Percentiles rank a stretch among this genome's conserved stretches.
Evolutionary conservation across 495 filamentous ascomycete species (phyloP).

Genomic region (Parathielavia appendiculata): DNA sequence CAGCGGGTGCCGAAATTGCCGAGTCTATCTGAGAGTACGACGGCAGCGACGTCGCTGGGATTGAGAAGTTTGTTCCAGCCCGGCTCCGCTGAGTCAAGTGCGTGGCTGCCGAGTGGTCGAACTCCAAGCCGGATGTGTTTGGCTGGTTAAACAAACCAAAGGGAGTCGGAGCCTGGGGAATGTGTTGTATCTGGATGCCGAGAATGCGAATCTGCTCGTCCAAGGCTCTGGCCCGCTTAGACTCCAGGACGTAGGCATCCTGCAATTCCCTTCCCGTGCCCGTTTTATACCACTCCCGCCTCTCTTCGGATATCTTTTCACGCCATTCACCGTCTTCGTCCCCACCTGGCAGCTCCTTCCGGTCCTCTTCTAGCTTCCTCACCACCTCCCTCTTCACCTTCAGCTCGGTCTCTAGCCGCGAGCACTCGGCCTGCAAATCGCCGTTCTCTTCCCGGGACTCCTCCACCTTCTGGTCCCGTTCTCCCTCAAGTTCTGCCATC

Average conservation of each 20-base stretch:
- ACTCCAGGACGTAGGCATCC: conserved; percentile 34
- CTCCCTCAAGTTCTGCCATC: conserved; percentile 41
- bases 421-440: conserved; percentile 33
- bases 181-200: conserved; percentile 32
- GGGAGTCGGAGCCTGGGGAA: conserved; percentile 32
- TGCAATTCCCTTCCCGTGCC: conserved; percentile 39
- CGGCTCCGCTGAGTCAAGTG: conserved; percentile 51
- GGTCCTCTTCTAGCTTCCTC: conserved; percentile 51
- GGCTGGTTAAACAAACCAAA: conserved; percentile 40
- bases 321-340: conserved; percentile 53
- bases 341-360: conserved; percentile 46
- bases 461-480: conserved; percentile 36
- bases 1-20: conserved; percentile 26
- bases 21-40: conserved; percentile 39
- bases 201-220: conserved; percentile 38
- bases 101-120: conserved; percentile 42
- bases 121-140: conserved; percentile 46
- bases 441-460: conserved; percentile 27
- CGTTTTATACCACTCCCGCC: conserved; percentile 41
- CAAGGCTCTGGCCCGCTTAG: conserved; percentile 32
- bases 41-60: conserved; percentile 35
- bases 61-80: conserved; percentile 46
- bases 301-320: conserved; percentile 41
- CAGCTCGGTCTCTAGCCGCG: conserved; percentile 41
- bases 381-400: conserved; percentile 47